Evolutionary conservation across 345 rosid species (phyloP), one percentile per base, ranked within the genome.

Genomic region (Rubroshorea leprosula): DNA sequence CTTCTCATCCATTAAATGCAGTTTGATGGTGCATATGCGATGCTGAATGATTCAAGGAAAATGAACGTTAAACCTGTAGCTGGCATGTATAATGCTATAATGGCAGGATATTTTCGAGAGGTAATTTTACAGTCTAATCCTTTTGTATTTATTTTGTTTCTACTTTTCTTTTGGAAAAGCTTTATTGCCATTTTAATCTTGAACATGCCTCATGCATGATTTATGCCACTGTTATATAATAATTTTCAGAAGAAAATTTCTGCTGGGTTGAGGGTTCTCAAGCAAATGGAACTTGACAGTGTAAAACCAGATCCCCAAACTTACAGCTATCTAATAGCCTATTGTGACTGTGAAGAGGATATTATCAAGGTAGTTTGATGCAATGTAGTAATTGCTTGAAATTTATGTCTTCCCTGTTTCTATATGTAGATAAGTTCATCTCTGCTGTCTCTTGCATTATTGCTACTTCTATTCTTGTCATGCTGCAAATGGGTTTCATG

Each of bases 71-170:
- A 77, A 27, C 94, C 88, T 22, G 79, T 81, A 21, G 51, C 82
- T 65, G 50, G 57, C 78, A 83, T 93, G 83, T 93, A 77, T 72
- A 93, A 93, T 44, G 64, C 75, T 67, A 82, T 93, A 68, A 71
- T 93, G 81, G 78, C 62, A 54, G 97, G 92, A 64, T 83, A 77
- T 61, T 93, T 80, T 68, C 82, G 90, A 54, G 83, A 89, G 91
- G 97, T 93, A 58, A 65, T 63, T 52, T 72, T 15, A 46, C 23
- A 55, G 5, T 13, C 19, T 54, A 54, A 49, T 44, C 54, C 60
- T 47, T 9, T 29, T 9, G 4, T 48, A 23, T 16, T 55, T 64
- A 29, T 23, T 49, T 27, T 48, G 5, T 23, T 38, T 53, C 20
- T 39, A 49, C n/a, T 59, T n/a, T 22, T 58, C 46, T 58, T 57